A percentile compares a stretch with the other conserved stretches of the same genome.
Evolutionary conservation across 495 filamentous ascomycete species (phyloP).

Genomic region (Aspergillus haitiensis): DNA sequence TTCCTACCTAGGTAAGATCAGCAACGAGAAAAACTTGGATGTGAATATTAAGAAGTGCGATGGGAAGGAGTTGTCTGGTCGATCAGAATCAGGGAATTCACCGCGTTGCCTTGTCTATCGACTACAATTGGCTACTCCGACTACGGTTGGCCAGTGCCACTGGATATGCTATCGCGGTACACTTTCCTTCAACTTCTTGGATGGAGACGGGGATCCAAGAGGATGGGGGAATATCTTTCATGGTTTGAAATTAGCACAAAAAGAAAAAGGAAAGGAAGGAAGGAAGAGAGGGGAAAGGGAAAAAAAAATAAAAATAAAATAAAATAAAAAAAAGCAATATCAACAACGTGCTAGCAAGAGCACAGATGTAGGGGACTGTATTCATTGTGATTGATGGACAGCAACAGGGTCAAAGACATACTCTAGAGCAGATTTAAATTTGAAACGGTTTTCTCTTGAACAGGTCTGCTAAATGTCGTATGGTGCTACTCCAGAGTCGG

Average conservation of each 20-base stretch:
- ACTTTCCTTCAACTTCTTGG: constrained; percentile 8
- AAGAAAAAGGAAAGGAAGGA: neutral
- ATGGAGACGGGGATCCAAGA: neutral
- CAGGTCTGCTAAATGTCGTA: constrained; percentile 17
- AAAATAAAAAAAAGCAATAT: constrained; percentile 8
- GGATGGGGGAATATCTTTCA: neutral
- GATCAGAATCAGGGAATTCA: constrained; percentile 18
- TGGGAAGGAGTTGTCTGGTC: constrained; percentile 4
- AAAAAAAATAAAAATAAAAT: neutral
- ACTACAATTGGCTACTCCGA: constrained; percentile 7
- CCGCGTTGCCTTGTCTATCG: constrained; percentile 1
- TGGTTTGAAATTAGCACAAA: neutral
- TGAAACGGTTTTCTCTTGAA: constrained; percentile 16
- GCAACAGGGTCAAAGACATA: constrained; percentile 1
- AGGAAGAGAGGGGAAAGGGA: neutral
- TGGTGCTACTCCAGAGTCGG: constrained; percentile 13
- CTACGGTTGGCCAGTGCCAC: constrained; percentile 14
- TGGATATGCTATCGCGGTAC: neutral
- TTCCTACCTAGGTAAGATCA: constrained; percentile 16
- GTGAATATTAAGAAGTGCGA: constrained; percentile 5
- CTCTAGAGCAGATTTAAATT: constrained; percentile 2
- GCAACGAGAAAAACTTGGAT: constrained; percentile 8
- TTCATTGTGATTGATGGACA: neutral
- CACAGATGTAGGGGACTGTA: neutral
- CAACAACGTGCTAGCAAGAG: neutral